Percentiles rank a stretch among this genome's conserved stretches.
These are phyloP conservation scores for Pseudocercospora fuligena DNA, from an alignment of 2,329 filamentous ascomycete species.

Conservation along the genomic window DNA sequence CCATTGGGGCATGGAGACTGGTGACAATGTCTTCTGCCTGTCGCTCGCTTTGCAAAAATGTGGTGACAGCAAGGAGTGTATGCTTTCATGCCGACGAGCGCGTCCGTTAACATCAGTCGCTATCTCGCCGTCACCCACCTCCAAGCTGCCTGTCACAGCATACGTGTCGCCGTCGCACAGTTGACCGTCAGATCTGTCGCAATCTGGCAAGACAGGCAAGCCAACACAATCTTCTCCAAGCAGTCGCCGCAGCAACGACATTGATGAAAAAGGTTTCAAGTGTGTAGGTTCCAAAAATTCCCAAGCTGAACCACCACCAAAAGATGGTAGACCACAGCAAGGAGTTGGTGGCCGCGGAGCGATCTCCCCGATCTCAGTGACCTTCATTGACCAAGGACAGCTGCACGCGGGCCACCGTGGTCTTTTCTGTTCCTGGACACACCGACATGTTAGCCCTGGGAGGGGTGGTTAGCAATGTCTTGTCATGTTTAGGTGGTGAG, in stretches of 20 bases:
- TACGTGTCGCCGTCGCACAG: background rate
- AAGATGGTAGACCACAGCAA: background rate
- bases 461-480: background rate
- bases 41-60: too few relatives aligned
- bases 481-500: background rate
- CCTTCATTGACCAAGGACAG: too few relatives aligned
- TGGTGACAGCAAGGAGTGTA: too few relatives aligned
- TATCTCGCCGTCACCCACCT: too few relatives aligned
- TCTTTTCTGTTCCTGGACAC: background rate
- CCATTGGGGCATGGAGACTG: too few relatives aligned
- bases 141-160: background rate
- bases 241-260: slow-evolving; percentile 11
- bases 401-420: background rate
- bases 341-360: background rate
- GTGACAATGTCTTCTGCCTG: too few relatives aligned
- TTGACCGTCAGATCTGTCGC: background rate
- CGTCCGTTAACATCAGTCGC: too few relatives aligned
- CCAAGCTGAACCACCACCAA: background rate
- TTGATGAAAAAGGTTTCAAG: slow-evolving; percentile 16
- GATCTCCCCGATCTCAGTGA: too few relatives aligned
- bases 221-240: slow-evolving; percentile 14
- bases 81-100: too few relatives aligned
- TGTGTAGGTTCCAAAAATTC: slow-evolving; percentile 9
- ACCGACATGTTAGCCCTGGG: background rate
- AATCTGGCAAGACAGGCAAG: background rate